These are phyloP conservation scores for Penicillium steckii DNA, from an alignment of 495 filamentous ascomycete genomes.

Conservation along the genomic window DNA sequence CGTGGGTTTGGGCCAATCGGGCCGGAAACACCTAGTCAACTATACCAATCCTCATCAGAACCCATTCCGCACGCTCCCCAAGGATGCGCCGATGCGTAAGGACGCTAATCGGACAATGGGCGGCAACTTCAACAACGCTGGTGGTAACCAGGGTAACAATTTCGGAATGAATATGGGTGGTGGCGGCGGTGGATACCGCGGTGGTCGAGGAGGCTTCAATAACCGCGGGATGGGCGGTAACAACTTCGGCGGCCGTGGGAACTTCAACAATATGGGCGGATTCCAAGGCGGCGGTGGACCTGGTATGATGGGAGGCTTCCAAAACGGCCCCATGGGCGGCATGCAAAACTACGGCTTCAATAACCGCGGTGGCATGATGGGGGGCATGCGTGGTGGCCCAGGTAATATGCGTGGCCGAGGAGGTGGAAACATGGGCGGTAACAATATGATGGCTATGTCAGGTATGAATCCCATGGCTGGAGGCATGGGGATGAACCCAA, in stretches of 20 bases:
- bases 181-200: constrained; percentile 37
- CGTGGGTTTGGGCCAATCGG: constrained; percentile 48
- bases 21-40: constrained; percentile 68
- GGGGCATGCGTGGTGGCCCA: constrained; percentile 65
- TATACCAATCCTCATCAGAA: constrained; percentile 78
- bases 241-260: constrained; percentile 47
- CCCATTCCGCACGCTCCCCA: constrained; percentile 88
- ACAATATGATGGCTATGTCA: constrained; percentile 56
- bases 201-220: not conserved
- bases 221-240: constrained; percentile 38
- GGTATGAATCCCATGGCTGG: constrained; percentile 61
- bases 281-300: constrained; percentile 44
- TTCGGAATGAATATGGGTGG: constrained; percentile 33
- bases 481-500: constrained; percentile 52
- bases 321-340: constrained; percentile 49
- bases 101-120: constrained; percentile 50
- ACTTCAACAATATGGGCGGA: constrained; percentile 55
- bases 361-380: constrained; percentile 64
- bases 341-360: constrained; percentile 62
- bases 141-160: constrained; percentile 22
- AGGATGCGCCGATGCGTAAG: constrained; percentile 78
- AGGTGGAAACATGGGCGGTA: constrained; percentile 55
- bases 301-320: constrained; percentile 64
- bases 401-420: constrained; percentile 71
- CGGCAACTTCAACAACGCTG: constrained; percentile 15